phyloP scores from a whole-genome alignment of 2,329 filamentous ascomycete species.

The Neofusicoccum parvum region DNA sequence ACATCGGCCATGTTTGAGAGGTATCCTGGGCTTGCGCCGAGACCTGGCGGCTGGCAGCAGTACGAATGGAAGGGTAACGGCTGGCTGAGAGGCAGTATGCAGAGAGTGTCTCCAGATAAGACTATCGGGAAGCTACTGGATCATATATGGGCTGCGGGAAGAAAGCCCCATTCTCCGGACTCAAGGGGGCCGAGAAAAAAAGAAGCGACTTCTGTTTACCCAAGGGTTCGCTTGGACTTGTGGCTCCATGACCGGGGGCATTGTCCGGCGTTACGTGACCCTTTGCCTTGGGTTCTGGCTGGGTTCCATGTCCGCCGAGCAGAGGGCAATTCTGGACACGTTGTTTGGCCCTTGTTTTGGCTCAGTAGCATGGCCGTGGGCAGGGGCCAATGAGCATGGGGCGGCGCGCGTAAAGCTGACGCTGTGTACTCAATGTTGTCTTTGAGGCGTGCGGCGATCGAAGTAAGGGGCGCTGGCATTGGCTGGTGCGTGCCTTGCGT shows the following conservation, averaged over 20 bases:
- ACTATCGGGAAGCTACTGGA: constrained; percentile 15
- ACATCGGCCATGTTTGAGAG: constrained; percentile 12
- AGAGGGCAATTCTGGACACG: constrained; percentile 15
- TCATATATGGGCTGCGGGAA: constrained; percentile 19
- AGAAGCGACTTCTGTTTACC: constrained; percentile 4
- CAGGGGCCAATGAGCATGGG: constrained; percentile 13
- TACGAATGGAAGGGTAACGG: constrained; percentile 4
- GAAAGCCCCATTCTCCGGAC: constrained; percentile 13
- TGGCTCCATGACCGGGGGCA: constrained; percentile 19
- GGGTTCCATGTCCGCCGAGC: not conserved
- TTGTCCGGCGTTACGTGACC: constrained; percentile 18
- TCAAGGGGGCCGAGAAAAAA: constrained; percentile 22
- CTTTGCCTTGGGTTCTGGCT: constrained; percentile 17
- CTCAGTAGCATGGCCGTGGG: constrained; percentile 11
- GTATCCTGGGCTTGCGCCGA: not conserved
- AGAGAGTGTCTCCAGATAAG: constrained; percentile 15
- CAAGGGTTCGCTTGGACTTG: constrained; percentile 19
- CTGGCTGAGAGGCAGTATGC: constrained; percentile 16
- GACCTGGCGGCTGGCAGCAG: not conserved
- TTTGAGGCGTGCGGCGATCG: constrained; percentile 22
- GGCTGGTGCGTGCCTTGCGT: constrained; percentile 21
- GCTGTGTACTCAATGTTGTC: constrained; percentile 19
- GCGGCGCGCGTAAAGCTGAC: constrained; percentile 20
- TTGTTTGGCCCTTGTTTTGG: constrained; percentile 20
- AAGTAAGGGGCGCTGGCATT: constrained; percentile 20